Evolutionary conservation across 208 protist genomes (phyloP).

Genomic region (Leishmania tropica): DNA sequence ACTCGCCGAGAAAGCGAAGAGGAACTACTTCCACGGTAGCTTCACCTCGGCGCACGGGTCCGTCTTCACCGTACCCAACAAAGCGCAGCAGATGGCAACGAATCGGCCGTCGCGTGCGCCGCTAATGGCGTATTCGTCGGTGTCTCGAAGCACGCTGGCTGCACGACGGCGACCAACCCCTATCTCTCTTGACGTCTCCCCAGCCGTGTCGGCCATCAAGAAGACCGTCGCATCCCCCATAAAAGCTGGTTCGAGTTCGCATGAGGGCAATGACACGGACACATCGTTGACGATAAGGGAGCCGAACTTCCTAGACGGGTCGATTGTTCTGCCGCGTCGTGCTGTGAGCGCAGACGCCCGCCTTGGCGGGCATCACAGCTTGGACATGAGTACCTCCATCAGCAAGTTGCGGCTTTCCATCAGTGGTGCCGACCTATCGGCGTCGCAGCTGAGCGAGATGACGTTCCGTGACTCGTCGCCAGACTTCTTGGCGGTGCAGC

Average conservation of each 20-base stretch:
- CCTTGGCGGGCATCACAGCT: constrained; percentile 12
- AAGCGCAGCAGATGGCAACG: constrained; percentile 57
- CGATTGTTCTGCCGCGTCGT: constrained; percentile 47
- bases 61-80: constrained; percentile 69
- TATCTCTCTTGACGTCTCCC: constrained; percentile 28
- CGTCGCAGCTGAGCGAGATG: constrained; percentile 17
- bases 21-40: constrained; percentile 77
- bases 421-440: not conserved
- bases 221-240: constrained; percentile 8
- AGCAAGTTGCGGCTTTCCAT: constrained; percentile 3
- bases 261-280: constrained; percentile 1
- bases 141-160: constrained; percentile 28
- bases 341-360: constrained; percentile 49
- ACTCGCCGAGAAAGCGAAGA: constrained; percentile 65
- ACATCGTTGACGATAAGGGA: not conserved
- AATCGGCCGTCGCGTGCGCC: constrained; percentile 37
- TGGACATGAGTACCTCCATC: not conserved
- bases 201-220: constrained; percentile 50
- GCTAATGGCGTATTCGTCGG: constrained; percentile 15
- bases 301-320: constrained; percentile 28
- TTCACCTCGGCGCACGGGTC: constrained; percentile 80
- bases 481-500: constrained; percentile 50
- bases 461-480: constrained; percentile 41
- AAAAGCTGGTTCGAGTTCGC: not conserved
- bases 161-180: constrained; percentile 13